Evolutionary conservation across 441 rosid genomes (phyloP), one percentile per base, ranked within the genome.

Genomic region (Cnidoscolus chayamansa): DNA sequence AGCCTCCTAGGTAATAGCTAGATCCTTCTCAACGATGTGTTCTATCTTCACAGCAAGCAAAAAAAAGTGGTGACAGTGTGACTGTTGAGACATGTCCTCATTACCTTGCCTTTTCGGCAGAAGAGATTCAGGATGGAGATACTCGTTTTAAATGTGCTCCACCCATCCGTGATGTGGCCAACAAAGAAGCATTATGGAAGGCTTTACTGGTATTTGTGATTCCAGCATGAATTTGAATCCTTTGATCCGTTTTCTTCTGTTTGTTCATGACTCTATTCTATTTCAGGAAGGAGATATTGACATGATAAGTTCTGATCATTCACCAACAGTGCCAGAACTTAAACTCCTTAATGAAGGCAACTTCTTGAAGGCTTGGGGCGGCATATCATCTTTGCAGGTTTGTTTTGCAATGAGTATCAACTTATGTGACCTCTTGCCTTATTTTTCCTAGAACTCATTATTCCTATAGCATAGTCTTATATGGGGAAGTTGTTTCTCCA

Each of bases 341-440:
- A 94, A 92, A 83, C 91, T 84, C 72, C 75, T 86, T 19, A 67
- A 70, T 67, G 94, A 92, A 79, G 99, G 97, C 55, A 78, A 92
- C 80, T 92, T 94, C 79, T 81, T 92, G 83, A 87, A 73, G 78
- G 99, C 98, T 76, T 94, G 99, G 99, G 99, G 99, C 62, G 98
- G 99, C 62, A 88, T 92, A 74, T 94, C 99, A n/a, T 91, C 97
- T 73, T 79, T 94, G 85, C 98, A 94, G 98, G 97, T 94, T 64
- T 25, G 82, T 17, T 6, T 37, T 55, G 45, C 5, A 15, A 31
- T 48, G 5, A 56, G 10, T 10, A 47, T 0, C 40, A 31, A 31
- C 31, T 49, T 37, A 16, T 53, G 11, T 43, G 7, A 1, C 2
- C 15, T 16, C 11, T 35, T 40, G 7, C 12, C 25, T 56, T 3